These are phyloP conservation scores for Diaporthe velutina DNA, from an alignment of 2,329 filamentous ascomycete genomes.

Conservation along the genomic window DNA sequence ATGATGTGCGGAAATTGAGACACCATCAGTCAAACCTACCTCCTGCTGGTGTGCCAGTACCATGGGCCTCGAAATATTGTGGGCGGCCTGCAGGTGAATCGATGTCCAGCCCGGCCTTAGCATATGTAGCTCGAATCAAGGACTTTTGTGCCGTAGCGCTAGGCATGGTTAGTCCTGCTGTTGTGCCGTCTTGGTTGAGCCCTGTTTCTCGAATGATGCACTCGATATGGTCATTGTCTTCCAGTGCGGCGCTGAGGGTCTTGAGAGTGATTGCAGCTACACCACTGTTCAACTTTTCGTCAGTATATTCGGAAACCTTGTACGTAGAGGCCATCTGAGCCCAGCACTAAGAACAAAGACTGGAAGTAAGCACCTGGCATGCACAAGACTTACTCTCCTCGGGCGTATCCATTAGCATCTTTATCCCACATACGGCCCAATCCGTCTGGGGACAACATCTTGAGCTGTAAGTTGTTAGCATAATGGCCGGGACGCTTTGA, in stretches of 20 bases:
- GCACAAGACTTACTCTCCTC: constrained; percentile 54
- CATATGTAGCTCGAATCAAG: constrained; percentile 56
- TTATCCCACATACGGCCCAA: constrained; percentile 58
- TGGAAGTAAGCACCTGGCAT: not conserved
- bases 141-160: constrained; percentile 53
- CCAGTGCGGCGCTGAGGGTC: constrained; percentile 4
- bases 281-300: constrained; percentile 48
- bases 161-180: constrained; percentile 60
- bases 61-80: constrained; percentile 55
- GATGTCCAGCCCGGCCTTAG: constrained; percentile 51
- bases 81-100: constrained; percentile 44
- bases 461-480: not conserved
- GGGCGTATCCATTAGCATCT: constrained; percentile 64
- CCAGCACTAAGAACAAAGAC: not conserved
- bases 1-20: not conserved
- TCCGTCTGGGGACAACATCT: constrained; percentile 39
- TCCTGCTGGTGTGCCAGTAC: constrained; percentile 42
- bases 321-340: too few relatives aligned
- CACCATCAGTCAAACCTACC: not conserved
- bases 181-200: constrained; percentile 60
- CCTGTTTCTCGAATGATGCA: constrained; percentile 58
- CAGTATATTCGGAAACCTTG: not conserved
- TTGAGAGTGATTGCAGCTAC: constrained; percentile 57
- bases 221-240: constrained; percentile 48
- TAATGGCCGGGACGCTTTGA: not conserved